Evolutionary conservation across 1,139 yeast genomes (phyloP).

Genomic region (Pneumocystis murina): DNA sequence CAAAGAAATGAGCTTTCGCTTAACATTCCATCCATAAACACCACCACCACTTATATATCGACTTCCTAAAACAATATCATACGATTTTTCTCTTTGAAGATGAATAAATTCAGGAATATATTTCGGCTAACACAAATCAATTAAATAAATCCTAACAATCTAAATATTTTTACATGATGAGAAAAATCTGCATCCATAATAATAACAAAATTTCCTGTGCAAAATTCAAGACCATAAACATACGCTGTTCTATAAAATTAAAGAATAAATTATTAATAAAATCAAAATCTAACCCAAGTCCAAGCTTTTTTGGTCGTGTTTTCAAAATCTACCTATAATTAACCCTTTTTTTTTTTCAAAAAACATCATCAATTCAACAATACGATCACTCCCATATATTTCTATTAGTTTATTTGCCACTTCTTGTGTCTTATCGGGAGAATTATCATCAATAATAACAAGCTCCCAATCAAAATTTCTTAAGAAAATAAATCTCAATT

Average conservation of each 20-base stretch:
- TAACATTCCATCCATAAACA: conserved; percentile 74
- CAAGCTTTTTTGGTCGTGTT: conserved; percentile 67
- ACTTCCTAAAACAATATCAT: conserved; percentile 74
- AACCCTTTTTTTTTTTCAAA: background rate
- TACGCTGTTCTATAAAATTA: conserved; percentile 40
- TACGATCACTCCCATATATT: conserved; percentile 48
- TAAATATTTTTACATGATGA: conserved; percentile 28
- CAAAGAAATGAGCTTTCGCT: conserved; percentile 62
- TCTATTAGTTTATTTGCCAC: conserved; percentile 51
- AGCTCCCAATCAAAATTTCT: conserved; percentile 57
- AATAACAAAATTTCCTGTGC: conserved; percentile 59
- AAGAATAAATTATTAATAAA: background rate
- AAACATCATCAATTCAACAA: conserved; percentile 24
- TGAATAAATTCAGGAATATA: conserved; percentile 64
- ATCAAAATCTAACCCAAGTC: conserved; percentile 35
- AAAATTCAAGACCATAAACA: conserved; percentile 60
- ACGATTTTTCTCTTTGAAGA: conserved; percentile 49
- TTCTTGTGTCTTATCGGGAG: conserved; percentile 74
- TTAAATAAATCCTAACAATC: conserved; percentile 21
- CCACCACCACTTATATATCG: conserved; percentile 74
- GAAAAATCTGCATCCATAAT: conserved; percentile 83
- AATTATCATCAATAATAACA: conserved; percentile 62
- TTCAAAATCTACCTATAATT: conserved; percentile 27
- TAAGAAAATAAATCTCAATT: background rate
- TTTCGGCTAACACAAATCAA: conserved; percentile 31